A percentile compares a stretch with the other conserved stretches of the same genome.
Evolutionary conservation across 352 stramenopile species (phyloP).

Genomic region (Globisporangium irregulare): DNA sequence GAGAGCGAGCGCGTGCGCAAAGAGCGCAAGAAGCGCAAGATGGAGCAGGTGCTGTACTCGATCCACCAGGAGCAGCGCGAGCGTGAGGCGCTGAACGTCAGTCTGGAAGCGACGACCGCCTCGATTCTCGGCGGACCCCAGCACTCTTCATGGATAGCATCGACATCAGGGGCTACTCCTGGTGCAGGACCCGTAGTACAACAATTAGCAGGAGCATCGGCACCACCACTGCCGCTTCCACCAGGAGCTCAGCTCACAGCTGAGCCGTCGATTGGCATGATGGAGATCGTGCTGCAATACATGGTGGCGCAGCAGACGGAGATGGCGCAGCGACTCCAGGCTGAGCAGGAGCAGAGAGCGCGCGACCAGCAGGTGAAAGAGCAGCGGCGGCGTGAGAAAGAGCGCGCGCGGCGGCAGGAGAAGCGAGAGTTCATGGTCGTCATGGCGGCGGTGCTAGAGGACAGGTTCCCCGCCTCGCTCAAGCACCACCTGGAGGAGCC

Average conservation of each 20-base stretch:
- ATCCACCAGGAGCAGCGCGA: constrained; percentile 51
- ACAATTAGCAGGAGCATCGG: neutral
- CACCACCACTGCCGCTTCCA: too few species aligned
- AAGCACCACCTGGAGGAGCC: constrained; percentile 27
- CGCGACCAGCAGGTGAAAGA: constrained; percentile 28
- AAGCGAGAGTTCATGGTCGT: constrained; percentile 60
- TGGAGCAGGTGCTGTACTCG: constrained; percentile 48
- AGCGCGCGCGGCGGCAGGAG: constrained; percentile 30
- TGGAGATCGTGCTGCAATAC: constrained; percentile 54
- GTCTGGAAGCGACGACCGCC: neutral
- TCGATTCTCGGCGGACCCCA: constrained; percentile 2
- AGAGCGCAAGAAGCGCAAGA: constrained; percentile 60
- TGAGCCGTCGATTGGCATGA: constrained; percentile 23
- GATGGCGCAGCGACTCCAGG: constrained; percentile 26
- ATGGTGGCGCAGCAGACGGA: constrained; percentile 54
- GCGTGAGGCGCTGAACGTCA: constrained; percentile 20
- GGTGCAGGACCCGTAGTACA: neutral
- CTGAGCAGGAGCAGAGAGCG: constrained; percentile 30
- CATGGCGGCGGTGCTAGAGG: constrained; percentile 38
- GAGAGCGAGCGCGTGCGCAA: constrained; percentile 55
- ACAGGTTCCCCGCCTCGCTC: constrained; percentile 42
- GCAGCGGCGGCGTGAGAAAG: constrained; percentile 30
- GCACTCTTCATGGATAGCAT: neutral
- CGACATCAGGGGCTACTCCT: neutral
- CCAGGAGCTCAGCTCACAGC: neutral